Base-by-base conservation (phyloP, 2,329 filamentous ascomycete species). In the Myotisia sp. region DNA sequence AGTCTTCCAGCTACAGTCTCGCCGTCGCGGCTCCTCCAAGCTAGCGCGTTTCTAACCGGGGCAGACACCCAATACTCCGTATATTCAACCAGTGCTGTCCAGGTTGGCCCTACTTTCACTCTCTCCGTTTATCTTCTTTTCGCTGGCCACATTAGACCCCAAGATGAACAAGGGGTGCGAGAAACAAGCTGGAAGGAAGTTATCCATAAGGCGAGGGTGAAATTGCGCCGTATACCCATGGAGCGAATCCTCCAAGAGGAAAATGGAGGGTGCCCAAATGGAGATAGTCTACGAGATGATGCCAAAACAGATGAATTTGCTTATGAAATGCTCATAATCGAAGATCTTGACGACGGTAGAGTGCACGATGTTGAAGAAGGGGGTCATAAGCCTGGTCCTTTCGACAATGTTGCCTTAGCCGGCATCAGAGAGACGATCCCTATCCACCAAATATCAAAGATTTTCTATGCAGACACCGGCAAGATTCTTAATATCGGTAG, bases 111-210 rank as follows among this genome's bases (percentile, higher is more conserved):
- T 0, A 73, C 76, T 0, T 95, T 94, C 49, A 79, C 73, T 0
- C 56, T 95, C 5, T 92, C 86, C 0, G 62, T 95, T 45, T 98
- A 95, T 56, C 94, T 95, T 85, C 69, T 95, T 1, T 98, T 95
- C 48, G 68, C 77, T 2, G 80, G 84, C 2, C 85, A 95, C 54
- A 64, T 76, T 27, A 59, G 71, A 24, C 60, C 65, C 2, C 64
- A 69, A 12, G 63, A 70, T 45, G 58, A 74, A 57, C 56, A 73
- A 53, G 58, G 71, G 47, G 46, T 76, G 44, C 52, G 79, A 59
- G 57, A 76, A 59, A 64, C 84, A 0, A 79, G 86, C 1, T 95
- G 90, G 90, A 90, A 95, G 52, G 87, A 98, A 53, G 85, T 92
- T 26, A 77, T 94, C 40, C 86, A 95, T 61, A 98, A 95, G 55